phyloP scores from a whole-genome alignment of 352 stramenopile genomes.

The Saprolegnia parasitica region DNA sequence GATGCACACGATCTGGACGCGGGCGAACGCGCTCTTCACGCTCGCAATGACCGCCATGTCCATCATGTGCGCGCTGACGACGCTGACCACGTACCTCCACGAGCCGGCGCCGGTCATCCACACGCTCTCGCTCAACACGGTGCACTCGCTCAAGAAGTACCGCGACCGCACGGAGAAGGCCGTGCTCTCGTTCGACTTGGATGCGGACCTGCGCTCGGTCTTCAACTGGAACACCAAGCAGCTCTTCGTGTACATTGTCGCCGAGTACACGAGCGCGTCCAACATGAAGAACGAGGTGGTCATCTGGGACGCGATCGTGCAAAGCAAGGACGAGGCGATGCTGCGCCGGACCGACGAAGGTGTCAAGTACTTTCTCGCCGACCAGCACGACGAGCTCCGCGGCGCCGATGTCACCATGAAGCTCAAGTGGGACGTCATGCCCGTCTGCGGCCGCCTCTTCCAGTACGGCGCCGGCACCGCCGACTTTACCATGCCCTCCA shows the following conservation, averaged over 20 bases:
- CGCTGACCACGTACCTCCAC: constrained; percentile 67
- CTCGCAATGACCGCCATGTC: constrained; percentile 69
- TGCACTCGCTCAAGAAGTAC: constrained; percentile 81
- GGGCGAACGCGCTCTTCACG: constrained; percentile 79
- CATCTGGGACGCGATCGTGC: constrained; percentile 82
- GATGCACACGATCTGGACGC: constrained; percentile 86
- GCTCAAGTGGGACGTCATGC: constrained; percentile 85
- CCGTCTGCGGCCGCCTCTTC: constrained; percentile 72
- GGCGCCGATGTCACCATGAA: constrained; percentile 71
- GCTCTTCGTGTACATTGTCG: constrained; percentile 84
- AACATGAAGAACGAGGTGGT: constrained; percentile 78
- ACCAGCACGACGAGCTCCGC: constrained; percentile 73
- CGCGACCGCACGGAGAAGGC: constrained; percentile 72
- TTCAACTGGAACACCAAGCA: constrained; percentile 91
- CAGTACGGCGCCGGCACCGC: constrained; percentile 45
- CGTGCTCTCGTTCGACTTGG: constrained; percentile 76
- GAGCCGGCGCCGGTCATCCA: constrained; percentile 51
- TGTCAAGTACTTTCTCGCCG: constrained; percentile 79
- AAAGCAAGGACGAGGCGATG: constrained; percentile 47
- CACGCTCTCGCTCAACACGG: constrained; percentile 52
- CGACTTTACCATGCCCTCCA: constrained; percentile 54
- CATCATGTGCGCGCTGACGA: constrained; percentile 67
- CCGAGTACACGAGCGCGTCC: constrained; percentile 64
- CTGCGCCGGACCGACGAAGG: constrained; percentile 59
- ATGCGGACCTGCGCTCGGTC: constrained; percentile 76